Percentiles rank a stretch among this genome's conserved stretches.
Conservation (phyloP, 352 stramenopile species). For the Globisporangium orthogonon region DNA sequence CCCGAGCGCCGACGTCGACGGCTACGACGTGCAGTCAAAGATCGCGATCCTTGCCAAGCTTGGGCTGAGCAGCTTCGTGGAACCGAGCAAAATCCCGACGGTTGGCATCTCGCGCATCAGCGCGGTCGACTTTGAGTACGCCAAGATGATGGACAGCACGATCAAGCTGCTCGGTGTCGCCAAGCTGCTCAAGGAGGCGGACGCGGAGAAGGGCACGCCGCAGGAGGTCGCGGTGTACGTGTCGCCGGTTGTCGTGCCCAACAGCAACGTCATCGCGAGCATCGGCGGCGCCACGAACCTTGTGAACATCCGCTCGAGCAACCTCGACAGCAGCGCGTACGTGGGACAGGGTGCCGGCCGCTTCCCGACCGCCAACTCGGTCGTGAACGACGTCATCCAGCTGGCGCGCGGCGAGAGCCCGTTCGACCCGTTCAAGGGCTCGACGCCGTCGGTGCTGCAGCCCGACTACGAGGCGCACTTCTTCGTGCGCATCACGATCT, state of each 20-base stretch:
- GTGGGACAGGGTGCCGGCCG: slow-evolving; percentile 91
- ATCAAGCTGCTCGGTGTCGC: slow-evolving; percentile 94
- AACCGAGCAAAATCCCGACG: slow-evolving; percentile 85
- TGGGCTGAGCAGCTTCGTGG: slow-evolving; percentile 89
- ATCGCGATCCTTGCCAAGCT: slow-evolving; percentile 95
- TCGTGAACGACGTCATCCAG: slow-evolving; percentile 94
- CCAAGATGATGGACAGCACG: slow-evolving; percentile 92
- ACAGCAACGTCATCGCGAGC: slow-evolving; percentile 85
- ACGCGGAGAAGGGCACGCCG: slow-evolving; percentile 55
- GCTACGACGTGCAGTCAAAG: slow-evolving; percentile 94
- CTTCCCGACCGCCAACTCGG: slow-evolving; percentile 94
- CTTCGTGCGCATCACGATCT: slow-evolving; percentile 94
- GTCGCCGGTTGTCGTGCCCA: slow-evolving; percentile 89
- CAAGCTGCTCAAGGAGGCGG: slow-evolving; percentile 70
- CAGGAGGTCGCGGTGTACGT: slow-evolving; percentile 92
- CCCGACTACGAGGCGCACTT: slow-evolving; percentile 91
- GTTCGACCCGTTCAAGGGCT: slow-evolving; percentile 82
- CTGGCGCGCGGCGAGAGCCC: slow-evolving; percentile 83
- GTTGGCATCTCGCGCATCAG: slow-evolving; percentile 91
- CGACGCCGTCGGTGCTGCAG: slow-evolving; percentile 58
- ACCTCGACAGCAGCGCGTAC: slow-evolving; percentile 89
- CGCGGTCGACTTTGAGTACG: slow-evolving; percentile 94
- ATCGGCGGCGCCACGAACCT: slow-evolving; percentile 89
- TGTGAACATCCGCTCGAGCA: slow-evolving; percentile 86
- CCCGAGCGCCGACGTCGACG: slow-evolving; percentile 94